A percentile compares a stretch with the other conserved stretches of the same genome.
Conservation (phyloP, 2,329 filamentous ascomycete genomes). For the Neofusicoccum parvum region DNA sequence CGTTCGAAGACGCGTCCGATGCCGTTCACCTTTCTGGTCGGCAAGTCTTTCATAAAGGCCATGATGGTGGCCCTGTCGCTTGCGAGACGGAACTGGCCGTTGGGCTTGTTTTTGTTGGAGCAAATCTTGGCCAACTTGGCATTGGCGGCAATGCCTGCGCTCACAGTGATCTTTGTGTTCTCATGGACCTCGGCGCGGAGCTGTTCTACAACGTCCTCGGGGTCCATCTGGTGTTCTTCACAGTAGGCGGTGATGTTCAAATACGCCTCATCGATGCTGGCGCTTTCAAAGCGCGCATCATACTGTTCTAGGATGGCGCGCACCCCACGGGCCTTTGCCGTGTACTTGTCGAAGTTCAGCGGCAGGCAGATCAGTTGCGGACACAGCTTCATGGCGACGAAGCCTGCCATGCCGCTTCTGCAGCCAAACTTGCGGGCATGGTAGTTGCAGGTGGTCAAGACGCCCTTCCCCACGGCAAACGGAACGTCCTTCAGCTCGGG, state of each 20-base stretch:
- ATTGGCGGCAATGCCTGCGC: conserved; percentile 92
- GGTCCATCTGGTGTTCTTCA: conserved; percentile 63
- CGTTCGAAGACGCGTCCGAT: conserved; percentile 93
- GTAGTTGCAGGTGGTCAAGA: conserved; percentile 80
- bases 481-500: conserved; percentile 85
- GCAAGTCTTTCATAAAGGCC: conserved; percentile 79
- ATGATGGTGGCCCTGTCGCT: conserved; percentile 75
- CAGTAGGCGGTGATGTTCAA: conserved; percentile 91
- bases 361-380: conserved; percentile 81
- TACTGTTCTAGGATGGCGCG: conserved; percentile 82
- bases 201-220: conserved; percentile 74
- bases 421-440: conserved; percentile 86
- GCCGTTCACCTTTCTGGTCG: conserved; percentile 90
- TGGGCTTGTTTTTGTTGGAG: conserved; percentile 94
- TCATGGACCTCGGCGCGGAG: conserved; percentile 77
- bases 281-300: conserved; percentile 87
- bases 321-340: conserved; percentile 84
- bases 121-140: conserved; percentile 93
- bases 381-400: conserved; percentile 92
- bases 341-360: conserved; percentile 89
- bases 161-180: conserved; percentile 81
- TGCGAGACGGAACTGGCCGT: conserved; percentile 81
- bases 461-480: conserved; percentile 83
- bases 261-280: conserved; percentile 95
- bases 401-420: conserved; percentile 92